Conservation (phyloP, 140 eudicot genomes). For the Stevia rebaudiana region DNA sequence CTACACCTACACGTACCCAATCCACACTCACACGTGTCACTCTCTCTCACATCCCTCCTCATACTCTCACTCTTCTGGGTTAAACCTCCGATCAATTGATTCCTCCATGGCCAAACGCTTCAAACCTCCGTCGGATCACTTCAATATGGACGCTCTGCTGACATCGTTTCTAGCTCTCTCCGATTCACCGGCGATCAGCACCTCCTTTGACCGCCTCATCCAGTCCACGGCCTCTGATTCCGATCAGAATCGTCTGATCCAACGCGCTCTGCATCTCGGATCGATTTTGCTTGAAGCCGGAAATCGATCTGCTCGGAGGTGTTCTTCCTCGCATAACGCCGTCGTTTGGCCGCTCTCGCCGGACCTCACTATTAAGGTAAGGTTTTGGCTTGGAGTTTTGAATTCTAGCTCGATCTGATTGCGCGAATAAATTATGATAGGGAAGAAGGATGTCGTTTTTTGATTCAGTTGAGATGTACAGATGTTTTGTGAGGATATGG, state of each 20-base stretch:
- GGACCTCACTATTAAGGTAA: slow-evolving; percentile 70
- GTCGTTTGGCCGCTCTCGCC: slow-evolving; percentile 75
- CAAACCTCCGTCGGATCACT: slow-evolving; percentile 26
- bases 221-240: slow-evolving; percentile 40
- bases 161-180: slow-evolving; percentile 37
- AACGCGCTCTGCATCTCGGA: slow-evolving; percentile 58
- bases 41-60: slow-evolving; percentile 1
- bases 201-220: slow-evolving; percentile 51
- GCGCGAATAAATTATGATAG: background rate
- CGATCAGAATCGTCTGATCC: slow-evolving; percentile 48
- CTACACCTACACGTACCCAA: slow-evolving; percentile 37
- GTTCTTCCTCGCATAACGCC: slow-evolving; percentile 54
- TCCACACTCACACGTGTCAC: slow-evolving; percentile 36
- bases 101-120: slow-evolving; percentile 60
- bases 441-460: background rate
- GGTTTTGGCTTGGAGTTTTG: background rate
- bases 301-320: slow-evolving; percentile 57
- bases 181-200: slow-evolving; percentile 37
- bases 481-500: slow-evolving; percentile 1
- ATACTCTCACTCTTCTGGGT: background rate
- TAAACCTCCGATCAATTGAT: slow-evolving; percentile 26
- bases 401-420: background rate
- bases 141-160: slow-evolving; percentile 35
- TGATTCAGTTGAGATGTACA: background rate
- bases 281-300: slow-evolving; percentile 61